Evolutionary conservation across 2,329 filamentous ascomycete genomes (phyloP).

Genomic region (Phyllosticta capitalensis): DNA sequence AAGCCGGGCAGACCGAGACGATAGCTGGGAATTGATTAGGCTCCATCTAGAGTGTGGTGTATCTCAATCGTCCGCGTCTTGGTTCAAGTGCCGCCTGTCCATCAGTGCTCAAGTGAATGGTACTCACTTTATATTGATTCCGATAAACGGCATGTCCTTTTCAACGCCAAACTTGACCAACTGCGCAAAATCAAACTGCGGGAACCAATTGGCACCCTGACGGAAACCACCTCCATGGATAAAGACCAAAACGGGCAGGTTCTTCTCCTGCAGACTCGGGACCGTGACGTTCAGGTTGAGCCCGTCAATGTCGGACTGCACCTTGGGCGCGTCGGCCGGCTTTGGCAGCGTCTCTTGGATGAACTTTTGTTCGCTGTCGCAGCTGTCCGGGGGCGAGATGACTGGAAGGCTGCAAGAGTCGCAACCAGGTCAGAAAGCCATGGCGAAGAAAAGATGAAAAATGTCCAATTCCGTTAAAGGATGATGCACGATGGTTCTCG

Average conservation of each 20-base stretch:
- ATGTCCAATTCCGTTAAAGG: no score
- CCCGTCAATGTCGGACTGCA: constrained; percentile 39
- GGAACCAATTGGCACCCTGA: constrained; percentile 43
- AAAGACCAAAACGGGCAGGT: constrained; percentile 43
- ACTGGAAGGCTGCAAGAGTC: constrained; percentile 27
- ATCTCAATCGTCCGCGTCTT: constrained; percentile 14
- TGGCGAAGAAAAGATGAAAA: background rate
- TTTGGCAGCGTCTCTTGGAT: constrained; percentile 40
- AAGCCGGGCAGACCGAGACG: constrained; percentile 24
- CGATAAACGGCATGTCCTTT: constrained; percentile 38
- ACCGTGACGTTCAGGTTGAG: constrained; percentile 45
- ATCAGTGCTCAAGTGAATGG: background rate
- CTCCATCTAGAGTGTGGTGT: constrained; percentile 12
- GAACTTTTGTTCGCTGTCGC: constrained; percentile 38
- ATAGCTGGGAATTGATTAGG: constrained; percentile 16
- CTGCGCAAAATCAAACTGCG: constrained; percentile 39
- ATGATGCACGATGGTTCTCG: no score
- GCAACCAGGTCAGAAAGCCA: background rate
- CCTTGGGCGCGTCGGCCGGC: constrained; percentile 16
- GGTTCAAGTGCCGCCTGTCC: constrained; percentile 12
- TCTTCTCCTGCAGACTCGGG: constrained; percentile 23
- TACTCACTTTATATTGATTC: constrained; percentile 39
- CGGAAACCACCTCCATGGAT: constrained; percentile 45
- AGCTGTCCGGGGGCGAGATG: constrained; percentile 31
- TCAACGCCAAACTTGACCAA: constrained; percentile 38